phyloP scores from a whole-genome alignment of 257 asterid genomes.

The Cinchona pubescens region DNA sequence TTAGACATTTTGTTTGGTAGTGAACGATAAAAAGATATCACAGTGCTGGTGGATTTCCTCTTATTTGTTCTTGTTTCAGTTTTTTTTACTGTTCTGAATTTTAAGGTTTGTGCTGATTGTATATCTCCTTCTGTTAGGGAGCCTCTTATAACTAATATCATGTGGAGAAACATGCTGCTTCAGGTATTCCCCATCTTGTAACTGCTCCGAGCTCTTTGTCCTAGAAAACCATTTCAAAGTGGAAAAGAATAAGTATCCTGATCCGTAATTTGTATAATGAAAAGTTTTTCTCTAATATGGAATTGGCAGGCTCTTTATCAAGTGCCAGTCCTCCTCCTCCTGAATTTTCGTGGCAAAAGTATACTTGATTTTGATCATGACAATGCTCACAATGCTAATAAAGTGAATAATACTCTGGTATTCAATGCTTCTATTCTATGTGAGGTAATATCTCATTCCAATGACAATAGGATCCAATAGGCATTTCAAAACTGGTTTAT shows the following conservation, averaged over 20 bases:
- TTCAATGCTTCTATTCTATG: slow-evolving; percentile 89
- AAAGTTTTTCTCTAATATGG: slow-evolving; percentile 18
- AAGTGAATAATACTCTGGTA: slow-evolving; percentile 76
- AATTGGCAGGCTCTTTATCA: slow-evolving; percentile 81
- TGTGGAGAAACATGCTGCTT: slow-evolving; percentile 92
- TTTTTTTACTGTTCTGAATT: too few species aligned
- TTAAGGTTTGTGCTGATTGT: too few species aligned
- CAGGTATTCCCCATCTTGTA: slow-evolving; percentile 54
- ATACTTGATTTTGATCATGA: slow-evolving; percentile 57
- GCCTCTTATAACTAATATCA: slow-evolving; percentile 88
- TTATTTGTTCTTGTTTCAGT: too few species aligned
- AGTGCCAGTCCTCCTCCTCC: slow-evolving; percentile 77
- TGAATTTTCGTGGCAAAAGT: slow-evolving; percentile 68
- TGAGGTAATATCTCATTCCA: slow-evolving; percentile 49
- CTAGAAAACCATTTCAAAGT: neutral
- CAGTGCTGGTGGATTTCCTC: too few species aligned
- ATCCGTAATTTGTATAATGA: slow-evolving; percentile 8
- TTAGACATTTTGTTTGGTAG: too few species aligned
- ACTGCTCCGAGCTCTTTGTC: neutral
- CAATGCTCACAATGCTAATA: slow-evolving; percentile 44
- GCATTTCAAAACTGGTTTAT: neutral
- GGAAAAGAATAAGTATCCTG: neutral
- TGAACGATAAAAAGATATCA: too few species aligned
- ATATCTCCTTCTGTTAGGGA: too few species aligned
- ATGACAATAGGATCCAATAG: neutral